These are phyloP conservation scores for Lumnitzera racemosa DNA, from an alignment of 345 rosid genomes.

Conservation along the genomic window DNA sequence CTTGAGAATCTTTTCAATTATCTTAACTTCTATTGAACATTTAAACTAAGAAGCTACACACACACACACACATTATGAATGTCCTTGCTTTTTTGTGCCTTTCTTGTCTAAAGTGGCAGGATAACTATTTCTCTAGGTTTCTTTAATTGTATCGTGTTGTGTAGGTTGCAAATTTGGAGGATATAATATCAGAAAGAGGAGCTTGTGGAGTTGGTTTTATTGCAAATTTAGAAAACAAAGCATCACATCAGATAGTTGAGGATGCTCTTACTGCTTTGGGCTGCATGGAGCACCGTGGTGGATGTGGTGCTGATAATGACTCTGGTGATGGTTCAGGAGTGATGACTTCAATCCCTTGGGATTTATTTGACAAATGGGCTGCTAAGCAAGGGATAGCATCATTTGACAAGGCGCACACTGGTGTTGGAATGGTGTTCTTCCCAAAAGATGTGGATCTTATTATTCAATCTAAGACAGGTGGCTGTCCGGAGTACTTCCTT, in stretches of 20 bases:
- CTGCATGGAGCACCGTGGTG: conserved; percentile 99
- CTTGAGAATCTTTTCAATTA: no score
- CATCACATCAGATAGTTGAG: conserved; percentile 65
- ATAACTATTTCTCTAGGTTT: no score
- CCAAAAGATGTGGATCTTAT: conserved; percentile 54
- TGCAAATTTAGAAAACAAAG: conserved; percentile 88
- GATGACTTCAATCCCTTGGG: conserved; percentile 99
- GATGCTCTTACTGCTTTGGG: conserved; percentile 92
- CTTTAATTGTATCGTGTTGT: neutral
- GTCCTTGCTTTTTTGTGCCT: no score
- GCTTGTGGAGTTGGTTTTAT: conserved; percentile 99
- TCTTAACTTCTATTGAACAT: no score
- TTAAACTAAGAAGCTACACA: no score
- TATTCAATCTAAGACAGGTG: conserved; percentile 83
- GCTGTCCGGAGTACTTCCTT: neutral
- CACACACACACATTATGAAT: no score
- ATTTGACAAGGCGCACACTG: conserved; percentile 79
- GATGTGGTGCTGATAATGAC: conserved; percentile 98
- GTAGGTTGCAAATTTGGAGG: conserved; percentile 81
- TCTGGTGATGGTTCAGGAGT: conserved; percentile 97
- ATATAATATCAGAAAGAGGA: conserved; percentile 88
- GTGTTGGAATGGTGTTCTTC: conserved; percentile 94
- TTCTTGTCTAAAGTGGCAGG: no score
- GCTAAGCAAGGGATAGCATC: conserved; percentile 58
- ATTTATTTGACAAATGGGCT: conserved; percentile 74